Base-by-base conservation (phyloP, 1,284 basidiomycete species). In the Trichosporon sp. region DNA sequence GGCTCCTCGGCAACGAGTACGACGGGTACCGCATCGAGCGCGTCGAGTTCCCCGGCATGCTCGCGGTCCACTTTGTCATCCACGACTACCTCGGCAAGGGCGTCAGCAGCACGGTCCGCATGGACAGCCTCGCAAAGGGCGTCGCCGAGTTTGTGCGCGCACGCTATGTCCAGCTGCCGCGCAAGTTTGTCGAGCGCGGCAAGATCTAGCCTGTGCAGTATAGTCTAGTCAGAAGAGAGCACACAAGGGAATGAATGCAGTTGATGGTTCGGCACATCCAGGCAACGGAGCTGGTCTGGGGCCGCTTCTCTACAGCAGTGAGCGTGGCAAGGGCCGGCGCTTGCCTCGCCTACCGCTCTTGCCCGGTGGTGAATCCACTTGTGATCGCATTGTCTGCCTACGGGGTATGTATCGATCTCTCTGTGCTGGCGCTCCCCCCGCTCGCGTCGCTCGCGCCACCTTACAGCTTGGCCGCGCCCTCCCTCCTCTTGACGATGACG, bases 81-180 rank as follows among this genome's bases (percentile, higher is more conserved):
- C 79, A 75, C 56, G 79, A 80, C 56, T 80, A 81, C 65, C 76
- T 79, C 31, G 78, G 73, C 23, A 72, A 74, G 63, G 71, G 71
- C 15, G 71, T 70, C 6, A 53, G 44, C 21, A 62, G 64, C 5
- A 72, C 73, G 2, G 65, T 51, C 3, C n/a, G 69, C 9, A 53
- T 73, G 47, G 70, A 71, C 65, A 63, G 34, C 11, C 66, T 73
- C 23, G 72, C 72, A 2, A 71, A 73, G 68, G 62, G 65, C 21
- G 69, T 72, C 15, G 71, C 71, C 6, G 71, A 72, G 65, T 72
- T 65, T 42, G 47, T 72, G 9, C 65, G 71, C 9, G 27, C 67
- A 12, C 38, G 56, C 4, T 67, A 72, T 15, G 69, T 72, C 18
- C 63, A 70, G 3, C 9, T 72, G 25, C 71, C 69, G 2, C 38